phyloP scores from a whole-genome alignment of 2,329 filamentous ascomycete genomes.

The Tolypocladium endophyticum region DNA sequence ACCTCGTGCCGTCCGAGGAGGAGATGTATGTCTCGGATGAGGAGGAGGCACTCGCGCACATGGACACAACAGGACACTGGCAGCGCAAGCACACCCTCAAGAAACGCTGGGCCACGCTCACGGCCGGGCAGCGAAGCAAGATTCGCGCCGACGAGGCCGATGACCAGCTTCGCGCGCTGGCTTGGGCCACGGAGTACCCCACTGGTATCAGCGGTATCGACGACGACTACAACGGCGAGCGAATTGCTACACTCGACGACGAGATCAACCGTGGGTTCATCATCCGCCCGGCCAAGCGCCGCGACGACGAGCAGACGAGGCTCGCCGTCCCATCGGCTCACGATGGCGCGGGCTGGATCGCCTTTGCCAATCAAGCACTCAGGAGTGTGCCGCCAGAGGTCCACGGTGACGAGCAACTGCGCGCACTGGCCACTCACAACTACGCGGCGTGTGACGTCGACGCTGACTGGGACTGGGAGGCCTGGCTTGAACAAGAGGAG shows the following conservation, averaged over 20 bases:
- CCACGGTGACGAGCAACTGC: conserved; percentile 12
- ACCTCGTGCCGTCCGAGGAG: conserved; percentile 37
- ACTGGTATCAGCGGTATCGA: conserved; percentile 7
- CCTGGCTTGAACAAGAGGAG: conserved; percentile 10
- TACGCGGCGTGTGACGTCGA: conserved; percentile 8
- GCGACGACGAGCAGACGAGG: not conserved
- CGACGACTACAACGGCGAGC: not conserved
- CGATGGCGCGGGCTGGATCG: conserved; percentile 13
- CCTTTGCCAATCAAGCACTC: conserved; percentile 15
- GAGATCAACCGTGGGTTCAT: conserved; percentile 22
- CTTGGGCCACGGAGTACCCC: conserved; percentile 16
- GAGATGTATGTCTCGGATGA: conserved; percentile 42
- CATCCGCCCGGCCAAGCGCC: conserved; percentile 9
- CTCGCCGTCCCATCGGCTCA: conserved; percentile 7
- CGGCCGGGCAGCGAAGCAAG: conserved; percentile 21
- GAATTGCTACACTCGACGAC: conserved; percentile 15
- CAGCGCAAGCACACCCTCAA: conserved; percentile 33
- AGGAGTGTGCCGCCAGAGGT: conserved; percentile 11
- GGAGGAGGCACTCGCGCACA: conserved; percentile 20
- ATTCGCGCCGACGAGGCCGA: conserved; percentile 26
- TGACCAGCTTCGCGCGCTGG: conserved; percentile 22
- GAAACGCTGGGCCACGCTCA: conserved; percentile 29
- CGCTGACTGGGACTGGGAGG: conserved; percentile 10
- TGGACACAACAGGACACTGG: conserved; percentile 29
- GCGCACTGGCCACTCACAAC: conserved; percentile 12